These are phyloP conservation scores for Tulasnella sp. DNA, from an alignment of 768 basidiomycete genomes.

Conservation along the genomic window DNA sequence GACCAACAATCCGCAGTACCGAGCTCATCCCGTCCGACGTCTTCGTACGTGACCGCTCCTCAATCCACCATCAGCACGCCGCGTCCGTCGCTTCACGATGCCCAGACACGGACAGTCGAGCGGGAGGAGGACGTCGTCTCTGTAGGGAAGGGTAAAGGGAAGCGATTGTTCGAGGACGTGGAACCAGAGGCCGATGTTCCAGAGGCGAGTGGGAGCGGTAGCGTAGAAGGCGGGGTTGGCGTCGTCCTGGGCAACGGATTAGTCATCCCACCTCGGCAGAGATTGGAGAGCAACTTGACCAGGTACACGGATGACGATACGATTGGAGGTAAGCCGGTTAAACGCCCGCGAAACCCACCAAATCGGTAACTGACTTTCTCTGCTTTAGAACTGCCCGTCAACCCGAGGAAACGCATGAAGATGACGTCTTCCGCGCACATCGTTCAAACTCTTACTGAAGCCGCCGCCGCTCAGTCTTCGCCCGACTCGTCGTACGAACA, in stretches of 20 bases:
- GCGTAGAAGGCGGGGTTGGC: background rate
- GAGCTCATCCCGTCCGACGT: background rate
- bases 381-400: constrained; percentile 10
- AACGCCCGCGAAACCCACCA: too few species aligned
- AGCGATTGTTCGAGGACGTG: background rate
- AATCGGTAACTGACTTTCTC: background rate
- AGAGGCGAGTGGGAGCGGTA: background rate
- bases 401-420: constrained; percentile 15
- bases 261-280: background rate
- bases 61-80: background rate
- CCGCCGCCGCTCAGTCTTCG: background rate
- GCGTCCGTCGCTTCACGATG: background rate
- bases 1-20: background rate
- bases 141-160: constrained; percentile 14
- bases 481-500: background rate
- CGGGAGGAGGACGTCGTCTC: constrained; percentile 11
- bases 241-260: background rate
- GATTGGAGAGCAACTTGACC: constrained; percentile 10
- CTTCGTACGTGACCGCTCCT: background rate
- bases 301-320: background rate
- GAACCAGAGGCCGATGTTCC: background rate
- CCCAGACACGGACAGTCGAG: background rate
- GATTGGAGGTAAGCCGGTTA: constrained; percentile 11
- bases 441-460: constrained; percentile 12
- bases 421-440: background rate